These are phyloP conservation scores for Rosa lucieae DNA, from an alignment of 306 rosid genomes.

Conservation along the genomic window DNA sequence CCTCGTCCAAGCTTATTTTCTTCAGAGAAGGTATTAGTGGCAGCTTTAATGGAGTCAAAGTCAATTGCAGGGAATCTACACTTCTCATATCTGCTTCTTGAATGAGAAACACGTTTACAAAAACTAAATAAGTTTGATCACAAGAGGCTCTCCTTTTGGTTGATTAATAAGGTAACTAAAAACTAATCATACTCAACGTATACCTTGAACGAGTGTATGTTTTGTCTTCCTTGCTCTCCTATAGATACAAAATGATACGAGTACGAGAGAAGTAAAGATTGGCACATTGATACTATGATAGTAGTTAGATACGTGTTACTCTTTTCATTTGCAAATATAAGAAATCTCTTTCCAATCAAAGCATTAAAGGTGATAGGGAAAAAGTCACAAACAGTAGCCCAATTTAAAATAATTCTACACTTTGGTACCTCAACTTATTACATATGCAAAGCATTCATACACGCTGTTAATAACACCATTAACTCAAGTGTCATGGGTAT, in stretches of 20 bases:
- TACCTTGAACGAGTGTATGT: not conserved
- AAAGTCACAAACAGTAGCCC: no score
- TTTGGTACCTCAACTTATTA: no score
- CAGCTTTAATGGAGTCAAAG: conserved; percentile 3
- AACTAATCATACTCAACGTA: not conserved
- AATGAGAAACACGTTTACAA: no score
- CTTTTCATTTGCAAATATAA: not conserved
- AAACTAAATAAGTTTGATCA: not conserved
- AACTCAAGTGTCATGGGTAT: no score
- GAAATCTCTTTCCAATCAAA: not conserved
- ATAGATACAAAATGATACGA: not conserved
- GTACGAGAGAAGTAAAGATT: not conserved
- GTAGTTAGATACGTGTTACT: not conserved
- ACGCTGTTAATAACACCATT: no score
- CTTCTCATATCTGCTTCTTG: not conserved
- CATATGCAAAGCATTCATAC: no score
- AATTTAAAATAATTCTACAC: no score
- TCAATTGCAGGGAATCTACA: conserved; percentile 6
- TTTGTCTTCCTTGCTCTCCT: not conserved
- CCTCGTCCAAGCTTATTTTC: conserved; percentile 4
- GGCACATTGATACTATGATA: not conserved
- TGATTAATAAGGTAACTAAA: no score
- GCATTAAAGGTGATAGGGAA: no score
- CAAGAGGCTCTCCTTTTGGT: no score
- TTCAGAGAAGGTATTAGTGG: conserved; percentile 13